A percentile compares a stretch with the other conserved stretches of the same genome.
These are phyloP conservation scores for Fusarium subglutinans DNA, from an alignment of 2,329 filamentous ascomycete species.

Conservation along the genomic window DNA sequence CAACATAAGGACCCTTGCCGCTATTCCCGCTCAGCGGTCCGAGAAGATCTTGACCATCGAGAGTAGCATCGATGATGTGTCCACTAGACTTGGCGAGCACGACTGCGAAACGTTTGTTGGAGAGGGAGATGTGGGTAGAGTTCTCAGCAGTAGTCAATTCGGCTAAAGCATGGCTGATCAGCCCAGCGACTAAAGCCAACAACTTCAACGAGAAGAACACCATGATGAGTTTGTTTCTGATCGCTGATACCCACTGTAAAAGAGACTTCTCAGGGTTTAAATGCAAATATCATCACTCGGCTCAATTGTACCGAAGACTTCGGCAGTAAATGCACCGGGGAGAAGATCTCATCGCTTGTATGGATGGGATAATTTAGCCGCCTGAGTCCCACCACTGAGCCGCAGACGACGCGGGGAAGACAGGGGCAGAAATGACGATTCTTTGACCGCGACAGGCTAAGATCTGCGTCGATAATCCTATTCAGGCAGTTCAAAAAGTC, in stretches of 20 bases:
- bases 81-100: constrained; percentile 22
- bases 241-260: fast-evolving
- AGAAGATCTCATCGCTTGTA: background rate
- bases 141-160: constrained; percentile 21
- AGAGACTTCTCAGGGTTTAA: background rate
- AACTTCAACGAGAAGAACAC: background rate
- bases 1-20: constrained; percentile 66
- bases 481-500: background rate
- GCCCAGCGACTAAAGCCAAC: background rate
- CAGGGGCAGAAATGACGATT: background rate
- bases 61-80: constrained; percentile 23
- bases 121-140: constrained; percentile 30
- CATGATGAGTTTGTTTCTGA: background rate
- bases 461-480: background rate
- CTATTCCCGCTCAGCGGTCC: constrained; percentile 46
- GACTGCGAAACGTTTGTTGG: constrained; percentile 23
- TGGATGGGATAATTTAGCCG: constrained; percentile 21
- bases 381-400: background rate
- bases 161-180: background rate
- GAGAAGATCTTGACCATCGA: constrained; percentile 57
- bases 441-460: too few species aligned
- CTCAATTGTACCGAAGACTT: background rate
- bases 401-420: constrained; percentile 13
- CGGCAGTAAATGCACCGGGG: background rate
- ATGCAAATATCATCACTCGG: background rate